Evolutionary conservation across 2,329 filamentous ascomycete genomes (phyloP).

Genomic region (Pseudogymnoascus sp.): DNA sequence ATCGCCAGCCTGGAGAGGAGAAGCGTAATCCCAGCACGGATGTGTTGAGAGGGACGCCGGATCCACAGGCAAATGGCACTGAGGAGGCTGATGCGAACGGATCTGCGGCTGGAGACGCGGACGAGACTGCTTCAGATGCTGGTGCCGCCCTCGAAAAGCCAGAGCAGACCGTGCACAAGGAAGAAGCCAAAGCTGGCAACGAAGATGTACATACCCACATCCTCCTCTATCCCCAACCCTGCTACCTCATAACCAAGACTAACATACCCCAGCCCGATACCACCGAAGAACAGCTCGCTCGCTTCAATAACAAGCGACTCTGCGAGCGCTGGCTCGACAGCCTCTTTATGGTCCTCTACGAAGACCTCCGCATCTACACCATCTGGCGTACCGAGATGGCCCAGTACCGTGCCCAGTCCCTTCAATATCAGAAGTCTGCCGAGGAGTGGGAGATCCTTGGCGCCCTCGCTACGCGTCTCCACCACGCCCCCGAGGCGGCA

Average conservation of each 20-base stretch:
- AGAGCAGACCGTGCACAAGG: constrained; percentile 67
- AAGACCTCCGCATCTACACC: constrained; percentile 95
- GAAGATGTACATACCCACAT: constrained; percentile 50
- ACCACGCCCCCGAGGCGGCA: constrained; percentile 82
- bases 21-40: constrained; percentile 74
- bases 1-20: constrained; percentile 57
- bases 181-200: constrained; percentile 65
- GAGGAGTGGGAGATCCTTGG: constrained; percentile 98
- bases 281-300: constrained; percentile 68
- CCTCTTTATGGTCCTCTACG: constrained; percentile 97
- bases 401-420: constrained; percentile 84
- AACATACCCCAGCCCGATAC: constrained; percentile 44
- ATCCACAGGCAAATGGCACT: constrained; percentile 38
- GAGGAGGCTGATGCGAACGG: constrained; percentile 25
- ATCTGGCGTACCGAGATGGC: constrained; percentile 99
- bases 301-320: constrained; percentile 92
- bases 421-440: constrained; percentile 92
- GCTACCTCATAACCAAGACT: constrained; percentile 22
- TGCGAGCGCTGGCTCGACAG: constrained; percentile 98
- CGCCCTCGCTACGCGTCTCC: constrained; percentile 81
- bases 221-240: not conserved
- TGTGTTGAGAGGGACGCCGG: constrained; percentile 63
- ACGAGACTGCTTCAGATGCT: constrained; percentile 14
- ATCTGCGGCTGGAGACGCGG: constrained; percentile 17
- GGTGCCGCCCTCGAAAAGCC: constrained; percentile 60